Evolutionary conservation across 75 land plant genomes (phyloP).

Genomic region (Cupressus sempervirens): DNA sequence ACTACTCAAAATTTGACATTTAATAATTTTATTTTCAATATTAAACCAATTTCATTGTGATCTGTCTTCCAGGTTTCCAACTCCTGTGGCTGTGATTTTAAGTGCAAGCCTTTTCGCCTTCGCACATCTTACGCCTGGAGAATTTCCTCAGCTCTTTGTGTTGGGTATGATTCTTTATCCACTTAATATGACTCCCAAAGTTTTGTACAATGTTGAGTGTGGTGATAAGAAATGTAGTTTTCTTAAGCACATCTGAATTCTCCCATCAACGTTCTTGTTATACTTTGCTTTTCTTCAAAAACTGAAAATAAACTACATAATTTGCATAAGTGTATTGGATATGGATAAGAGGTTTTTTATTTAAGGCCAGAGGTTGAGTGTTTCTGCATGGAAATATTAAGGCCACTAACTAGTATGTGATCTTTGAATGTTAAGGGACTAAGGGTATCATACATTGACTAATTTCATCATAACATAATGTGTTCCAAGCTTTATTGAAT

Average conservation of each 20-base stretch:
- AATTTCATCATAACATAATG: not conserved
- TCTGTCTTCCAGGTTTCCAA: slow-evolving; percentile 66
- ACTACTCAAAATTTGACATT: not conserved
- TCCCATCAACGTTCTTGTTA: not conserved
- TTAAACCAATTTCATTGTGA: not conserved
- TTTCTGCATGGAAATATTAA: slow-evolving; percentile 10
- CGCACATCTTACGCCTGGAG: slow-evolving; percentile 94
- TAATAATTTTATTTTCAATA: not conserved
- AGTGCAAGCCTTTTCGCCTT: slow-evolving; percentile 90
- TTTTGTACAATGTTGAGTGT: not conserved
- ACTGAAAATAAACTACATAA: not conserved
- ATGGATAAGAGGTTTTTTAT: not conserved
- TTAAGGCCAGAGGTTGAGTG: slow-evolving; percentile 1
- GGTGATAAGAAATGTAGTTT: not conserved
- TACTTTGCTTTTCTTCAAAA: not conserved
- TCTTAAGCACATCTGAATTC: not conserved
- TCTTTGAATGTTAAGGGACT: not conserved
- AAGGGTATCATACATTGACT: not conserved
- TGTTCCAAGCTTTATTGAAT: not conserved
- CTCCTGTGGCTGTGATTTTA: slow-evolving; percentile 64
- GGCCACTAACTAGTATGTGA: not conserved
- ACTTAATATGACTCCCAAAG: not conserved
- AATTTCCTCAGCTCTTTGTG: slow-evolving; percentile 89
- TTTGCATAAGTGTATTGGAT: not conserved
- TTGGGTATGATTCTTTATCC: slow-evolving; percentile 47